Conservation (phyloP, 192 early-diverging fungal species). For the Mortierella antarctica region DNA sequence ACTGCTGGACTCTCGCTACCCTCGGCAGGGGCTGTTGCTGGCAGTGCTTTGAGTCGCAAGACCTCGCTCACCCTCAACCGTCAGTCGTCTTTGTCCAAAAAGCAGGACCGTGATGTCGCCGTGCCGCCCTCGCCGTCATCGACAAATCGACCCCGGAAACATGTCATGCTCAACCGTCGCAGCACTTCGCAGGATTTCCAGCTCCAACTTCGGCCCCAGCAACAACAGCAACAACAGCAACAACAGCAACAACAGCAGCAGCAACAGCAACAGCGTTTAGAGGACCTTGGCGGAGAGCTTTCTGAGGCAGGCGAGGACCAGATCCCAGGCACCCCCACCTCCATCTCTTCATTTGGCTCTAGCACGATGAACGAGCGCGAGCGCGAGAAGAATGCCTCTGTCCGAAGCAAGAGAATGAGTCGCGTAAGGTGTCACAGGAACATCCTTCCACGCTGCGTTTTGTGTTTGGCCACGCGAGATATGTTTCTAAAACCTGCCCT, state of each 20-base stretch:
- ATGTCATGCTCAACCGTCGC: constrained; percentile 46
- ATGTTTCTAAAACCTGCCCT: neutral
- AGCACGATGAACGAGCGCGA: constrained; percentile 27
- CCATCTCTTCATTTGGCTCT: constrained; percentile 40
- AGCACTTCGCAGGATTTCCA: constrained; percentile 45
- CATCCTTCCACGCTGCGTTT: no score
- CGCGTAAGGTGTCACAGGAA: constrained; percentile 18
- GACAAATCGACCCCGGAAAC: constrained; percentile 23
- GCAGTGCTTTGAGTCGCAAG: constrained; percentile 6
- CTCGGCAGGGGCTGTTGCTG: neutral
- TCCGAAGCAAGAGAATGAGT: constrained; percentile 22
- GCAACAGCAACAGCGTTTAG: constrained; percentile 40
- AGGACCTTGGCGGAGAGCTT: constrained; percentile 36
- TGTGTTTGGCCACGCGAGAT: neutral
- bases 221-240: constrained; percentile 41
- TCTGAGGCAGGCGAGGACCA: constrained; percentile 44
- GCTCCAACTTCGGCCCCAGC: constrained; percentile 9
- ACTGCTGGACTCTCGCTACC: neutral
- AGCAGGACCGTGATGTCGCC: constrained; percentile 18
- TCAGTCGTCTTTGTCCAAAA: constrained; percentile 42
- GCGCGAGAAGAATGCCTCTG: constrained; percentile 12
- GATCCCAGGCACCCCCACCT: constrained; percentile 38
- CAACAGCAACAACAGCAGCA: constrained; percentile 41
- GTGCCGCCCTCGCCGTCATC: constrained; percentile 44
- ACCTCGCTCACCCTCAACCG: constrained; percentile 33